Conservation (phyloP, 345 rosid genomes). For the Carallia brachiata region DNA sequence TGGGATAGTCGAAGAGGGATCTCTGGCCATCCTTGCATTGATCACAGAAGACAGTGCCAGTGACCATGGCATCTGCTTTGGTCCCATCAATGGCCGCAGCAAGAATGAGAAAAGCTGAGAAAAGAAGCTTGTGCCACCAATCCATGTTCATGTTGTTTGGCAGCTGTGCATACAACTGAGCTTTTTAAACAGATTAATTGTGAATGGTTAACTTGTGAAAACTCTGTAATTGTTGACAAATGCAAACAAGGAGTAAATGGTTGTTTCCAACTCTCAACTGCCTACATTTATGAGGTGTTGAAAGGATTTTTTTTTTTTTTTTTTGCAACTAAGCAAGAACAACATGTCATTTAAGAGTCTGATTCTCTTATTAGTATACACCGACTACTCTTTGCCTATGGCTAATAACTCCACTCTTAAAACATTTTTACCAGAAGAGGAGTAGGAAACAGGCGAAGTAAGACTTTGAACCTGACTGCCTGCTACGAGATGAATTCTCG, state of each 20-base stretch:
- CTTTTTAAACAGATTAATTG: neutral
- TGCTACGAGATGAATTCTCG: no score
- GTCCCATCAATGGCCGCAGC: constrained; percentile 47
- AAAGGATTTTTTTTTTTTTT: neutral
- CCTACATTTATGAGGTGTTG: constrained; percentile 38
- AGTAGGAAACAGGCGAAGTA: no score
- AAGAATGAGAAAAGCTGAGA: constrained; percentile 44
- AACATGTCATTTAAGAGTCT: constrained; percentile 5
- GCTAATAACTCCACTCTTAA: no score
- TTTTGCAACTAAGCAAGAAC: neutral
- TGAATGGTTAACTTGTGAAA: neutral
- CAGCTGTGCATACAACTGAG: neutral
- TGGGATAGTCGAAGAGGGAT: constrained; percentile 76
- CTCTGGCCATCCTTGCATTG: constrained; percentile 83
- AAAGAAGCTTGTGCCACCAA: constrained; percentile 30
- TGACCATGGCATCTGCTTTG: constrained; percentile 54
- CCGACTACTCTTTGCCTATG: no score
- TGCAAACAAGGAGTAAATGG: constrained; percentile 19
- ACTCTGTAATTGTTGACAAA: constrained; percentile 12
- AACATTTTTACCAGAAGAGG: no score
- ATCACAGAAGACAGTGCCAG: constrained; percentile 81
- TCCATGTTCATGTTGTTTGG: constrained; percentile 51
- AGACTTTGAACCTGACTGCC: no score
- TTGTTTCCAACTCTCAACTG: constrained; percentile 55
- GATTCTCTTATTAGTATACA: no score